phyloP scores from a whole-genome alignment of 805 yeast genomes.

The Candida endomychidarum region DNA sequence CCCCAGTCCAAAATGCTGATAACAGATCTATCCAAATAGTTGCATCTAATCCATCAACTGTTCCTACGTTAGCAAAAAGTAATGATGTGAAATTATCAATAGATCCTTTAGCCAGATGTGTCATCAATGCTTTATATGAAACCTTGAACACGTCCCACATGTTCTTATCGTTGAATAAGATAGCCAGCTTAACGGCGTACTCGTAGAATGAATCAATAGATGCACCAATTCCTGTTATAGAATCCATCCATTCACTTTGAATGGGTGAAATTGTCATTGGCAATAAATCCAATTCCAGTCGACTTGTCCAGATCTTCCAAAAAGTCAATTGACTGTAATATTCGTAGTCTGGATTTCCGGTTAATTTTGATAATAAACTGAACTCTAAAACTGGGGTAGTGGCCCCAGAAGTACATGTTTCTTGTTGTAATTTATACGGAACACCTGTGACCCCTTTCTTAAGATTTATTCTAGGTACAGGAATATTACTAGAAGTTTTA shows the following conservation, averaged over 20 bases:
- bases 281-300: constrained; percentile 61
- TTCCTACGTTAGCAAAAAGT: constrained; percentile 59
- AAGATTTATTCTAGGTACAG: constrained; percentile 78
- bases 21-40: constrained; percentile 81
- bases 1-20: constrained; percentile 86
- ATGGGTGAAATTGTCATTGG: constrained; percentile 77
- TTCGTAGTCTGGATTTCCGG: constrained; percentile 74
- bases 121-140: constrained; percentile 56
- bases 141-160: constrained; percentile 55
- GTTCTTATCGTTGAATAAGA: constrained; percentile 62
- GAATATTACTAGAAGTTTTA: constrained; percentile 61
- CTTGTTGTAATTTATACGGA: constrained; percentile 47
- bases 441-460: constrained; percentile 48
- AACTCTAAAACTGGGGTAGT: constrained; percentile 82
- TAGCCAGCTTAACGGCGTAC: constrained; percentile 74
- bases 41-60: constrained; percentile 47
- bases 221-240: constrained; percentile 82
- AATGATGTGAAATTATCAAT: constrained; percentile 25
- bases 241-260: constrained; percentile 54
- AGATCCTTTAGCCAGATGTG: constrained; percentile 38
- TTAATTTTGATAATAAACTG: constrained; percentile 68
- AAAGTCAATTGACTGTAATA: constrained; percentile 60
- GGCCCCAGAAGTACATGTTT: constrained; percentile 87
- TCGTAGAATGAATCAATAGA: constrained; percentile 90
- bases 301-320: constrained; percentile 65